Base-by-base conservation (phyloP, 1,139 yeast species). In the Arxiozyma slooffiae region DNA sequence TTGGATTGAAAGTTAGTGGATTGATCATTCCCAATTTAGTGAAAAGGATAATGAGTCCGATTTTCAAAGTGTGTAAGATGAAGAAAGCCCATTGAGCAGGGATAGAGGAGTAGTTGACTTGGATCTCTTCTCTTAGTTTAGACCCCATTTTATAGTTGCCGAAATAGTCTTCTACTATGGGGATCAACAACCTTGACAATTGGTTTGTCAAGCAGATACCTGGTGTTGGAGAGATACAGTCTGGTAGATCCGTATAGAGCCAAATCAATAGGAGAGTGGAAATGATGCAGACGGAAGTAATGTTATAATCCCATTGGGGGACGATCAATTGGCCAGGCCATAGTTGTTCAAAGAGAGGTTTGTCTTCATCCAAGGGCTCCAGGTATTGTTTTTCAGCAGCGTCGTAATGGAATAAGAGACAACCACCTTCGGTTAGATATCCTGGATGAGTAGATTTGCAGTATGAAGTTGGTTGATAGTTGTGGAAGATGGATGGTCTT, bases 181-280 rank as follows among this genome's bases (percentile, higher is more conserved):
- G 64, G 26, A 74, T 69, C 22, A 73, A 57, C 11, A 66, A 36
- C 56, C 70, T 68, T 41, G 81, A 71, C 26, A 80, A 56, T 58
- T 82, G 80, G 62, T 81, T 81, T n/a, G 95, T 84, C 53, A 88
- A 73, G 57, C 92, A 84, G 52, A 81, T 76, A 30, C 97, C 97
- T 0, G 97, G 97, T 4, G 97, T 90, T 48, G 97, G 97, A 42
- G 90, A 79, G 52, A 88, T 73, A 60, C 75, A 78, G 63, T 88
- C 96, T 1, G 98, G 98, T 64, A 92, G 75, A 69, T 92, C 97
- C 3, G 95, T 81, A 67, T 90, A 92, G 55, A 92, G 76, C 97
- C 98, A 92, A 20, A 70, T 70, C 16, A 76, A 50, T 16, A 49
- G 18, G 2, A 46, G 5, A 1, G 38, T 37, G 18, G 77, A 54